Evolutionary conservation across 257 asterid genomes (phyloP), one percentile per base, ranked within the genome.

Genomic region (Penstemon davidsonii): DNA sequence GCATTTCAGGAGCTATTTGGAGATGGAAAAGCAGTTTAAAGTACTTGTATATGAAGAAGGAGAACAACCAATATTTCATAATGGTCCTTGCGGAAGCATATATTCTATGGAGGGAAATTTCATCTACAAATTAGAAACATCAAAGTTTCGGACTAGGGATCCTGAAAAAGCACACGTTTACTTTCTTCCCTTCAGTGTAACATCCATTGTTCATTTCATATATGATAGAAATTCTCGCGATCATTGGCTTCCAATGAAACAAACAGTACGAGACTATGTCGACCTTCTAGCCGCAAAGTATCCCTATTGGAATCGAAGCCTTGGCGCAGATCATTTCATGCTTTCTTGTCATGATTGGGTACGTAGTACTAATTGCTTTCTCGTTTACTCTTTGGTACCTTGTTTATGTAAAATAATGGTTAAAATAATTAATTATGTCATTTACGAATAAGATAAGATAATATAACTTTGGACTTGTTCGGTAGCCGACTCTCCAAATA

Each of bases 261-360:
- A 76, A 51, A 88, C 88, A 0, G 80, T 90, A 1, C 73, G 62
- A 37, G 99, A 88, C 69, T 93, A 90, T 39, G 81, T 93, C 8
- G 57, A 84, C 45, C 89, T 90, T 62, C 74, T 93, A 0, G 81
- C 87, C 0, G 39, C 8, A 4, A 72, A 77, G 46, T 85, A 85
- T 55, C 87, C 90, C 18, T 86, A 76, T 11, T 92, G 98, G 98
- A 92, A 90, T 50, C 87, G 95, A 50, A 90, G 89, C 84, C 82
- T 76, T 0, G 98, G 98, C 6, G 78, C 87, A 0, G 98, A 92
- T 76, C 97, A 92, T 65, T 79, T 92, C 85, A 82, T 92, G 88
- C 96, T 92, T 37, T 84, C 98, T 67, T 92, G 98, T 84, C 98
- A 92, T 63, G 98, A 92, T 73, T 92, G 98, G 98, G 98, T 92